phyloP scores from a whole-genome alignment of 805 yeast genomes.

The Ogataea wickerhamii region DNA sequence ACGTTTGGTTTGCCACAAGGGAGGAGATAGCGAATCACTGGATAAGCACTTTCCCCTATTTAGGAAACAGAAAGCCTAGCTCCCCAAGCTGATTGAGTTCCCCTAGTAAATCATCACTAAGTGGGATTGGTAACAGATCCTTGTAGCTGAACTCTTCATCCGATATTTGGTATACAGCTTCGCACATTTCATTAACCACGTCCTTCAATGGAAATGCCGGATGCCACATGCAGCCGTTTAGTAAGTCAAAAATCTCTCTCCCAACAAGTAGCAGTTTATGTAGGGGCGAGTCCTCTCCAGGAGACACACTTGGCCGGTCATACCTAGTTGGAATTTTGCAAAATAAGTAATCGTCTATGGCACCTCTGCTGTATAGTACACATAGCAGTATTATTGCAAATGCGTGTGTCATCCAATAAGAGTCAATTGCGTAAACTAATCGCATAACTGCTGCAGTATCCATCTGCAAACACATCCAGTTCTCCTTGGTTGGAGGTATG shows the following conservation, averaged over 20 bases:
- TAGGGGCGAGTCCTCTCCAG: constrained; percentile 15
- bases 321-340: constrained; percentile 12
- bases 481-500: constrained; percentile 11
- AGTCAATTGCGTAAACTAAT: constrained; percentile 14
- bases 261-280: constrained; percentile 15
- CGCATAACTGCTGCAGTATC: constrained; percentile 3
- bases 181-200: constrained; percentile 13
- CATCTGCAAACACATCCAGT: constrained; percentile 8
- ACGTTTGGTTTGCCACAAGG: constrained; percentile 38
- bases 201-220: constrained; percentile 13
- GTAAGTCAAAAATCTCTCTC: constrained; percentile 8
- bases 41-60: constrained; percentile 13
- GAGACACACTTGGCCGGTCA: constrained; percentile 12
- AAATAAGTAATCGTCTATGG: constrained; percentile 16
- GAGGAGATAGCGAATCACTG: constrained; percentile 32
- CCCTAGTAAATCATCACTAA: constrained; percentile 8
- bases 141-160: constrained; percentile 13
- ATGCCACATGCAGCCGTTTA: constrained; percentile 14
- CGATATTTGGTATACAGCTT: constrained; percentile 10
- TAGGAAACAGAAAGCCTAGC: constrained; percentile 4
- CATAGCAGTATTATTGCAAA: constrained; percentile 16
- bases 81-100: constrained; percentile 2
- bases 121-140: constrained; percentile 16
- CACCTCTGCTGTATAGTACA: constrained; percentile 16
- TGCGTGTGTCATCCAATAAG: constrained; percentile 22